phyloP scores from a whole-genome alignment of 305 asterid genomes.

The Fraxinus xanthoxyloides region DNA sequence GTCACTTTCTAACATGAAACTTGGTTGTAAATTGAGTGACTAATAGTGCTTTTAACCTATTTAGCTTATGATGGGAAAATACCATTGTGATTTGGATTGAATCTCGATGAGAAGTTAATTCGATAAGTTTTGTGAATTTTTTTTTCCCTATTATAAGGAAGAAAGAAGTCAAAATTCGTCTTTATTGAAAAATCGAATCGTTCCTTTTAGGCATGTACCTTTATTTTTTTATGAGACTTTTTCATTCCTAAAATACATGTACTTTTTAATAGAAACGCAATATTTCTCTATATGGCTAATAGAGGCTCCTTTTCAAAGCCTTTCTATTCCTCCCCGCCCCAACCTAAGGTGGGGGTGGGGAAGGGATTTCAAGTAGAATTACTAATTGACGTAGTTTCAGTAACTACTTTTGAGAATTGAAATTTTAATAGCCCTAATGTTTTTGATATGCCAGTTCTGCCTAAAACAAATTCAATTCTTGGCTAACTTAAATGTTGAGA shows the following conservation, averaged over 20 bases:
- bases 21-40: not conserved
- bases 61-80: not conserved
- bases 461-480: not conserved
- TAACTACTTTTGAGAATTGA: not conserved
- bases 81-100: not conserved
- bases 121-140: not conserved
- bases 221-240: not conserved
- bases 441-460: not conserved
- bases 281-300: not conserved
- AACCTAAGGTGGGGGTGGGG: not conserved
- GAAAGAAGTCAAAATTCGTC: too few species aligned
- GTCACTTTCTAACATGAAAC: not conserved
- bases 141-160: too few species aligned
- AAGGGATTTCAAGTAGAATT: not conserved
- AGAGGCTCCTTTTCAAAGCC: not conserved
- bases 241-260: not conserved
- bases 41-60: not conserved
- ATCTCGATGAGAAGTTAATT: not conserved
- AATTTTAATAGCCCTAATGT: not conserved
- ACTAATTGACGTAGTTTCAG: not conserved
- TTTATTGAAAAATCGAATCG: not conserved
- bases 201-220: not conserved
- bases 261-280: not conserved
- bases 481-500: not conserved
- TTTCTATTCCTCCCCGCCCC: not conserved